Conservation (phyloP, 192 early-diverging fungal genomes). For the Backusella tarrabulga region DNA sequence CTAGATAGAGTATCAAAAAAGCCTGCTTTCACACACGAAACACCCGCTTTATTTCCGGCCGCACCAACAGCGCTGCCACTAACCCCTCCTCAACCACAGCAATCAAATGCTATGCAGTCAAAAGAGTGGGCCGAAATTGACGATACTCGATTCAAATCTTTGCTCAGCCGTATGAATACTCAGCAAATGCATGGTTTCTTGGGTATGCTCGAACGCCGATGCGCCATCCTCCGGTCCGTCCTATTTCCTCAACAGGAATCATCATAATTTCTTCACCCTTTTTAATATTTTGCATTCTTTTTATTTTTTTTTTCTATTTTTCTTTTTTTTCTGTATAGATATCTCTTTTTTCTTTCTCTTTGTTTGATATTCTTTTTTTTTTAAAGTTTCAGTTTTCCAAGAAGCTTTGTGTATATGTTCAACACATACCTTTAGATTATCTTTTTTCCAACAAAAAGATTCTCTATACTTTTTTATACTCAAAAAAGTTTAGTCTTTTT, state of each 20-base stretch:
- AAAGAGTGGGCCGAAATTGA: conserved; percentile 35
- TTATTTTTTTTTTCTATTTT: conserved; percentile 3
- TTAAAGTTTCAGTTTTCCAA: not conserved
- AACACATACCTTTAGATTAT: conserved; percentile 8
- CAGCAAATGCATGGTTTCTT: conserved; percentile 56
- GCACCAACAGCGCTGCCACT: not conserved
- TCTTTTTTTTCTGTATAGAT: conserved; percentile 12
- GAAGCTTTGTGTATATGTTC: conserved; percentile 2
- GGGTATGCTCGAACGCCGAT: conserved; percentile 53
- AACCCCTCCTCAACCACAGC: not conserved
- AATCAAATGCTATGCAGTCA: not conserved
- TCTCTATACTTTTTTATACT: conserved; percentile 9
- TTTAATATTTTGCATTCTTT: conserved; percentile 5
- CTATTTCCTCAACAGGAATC: conserved; percentile 16
- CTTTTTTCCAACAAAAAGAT: conserved; percentile 5
- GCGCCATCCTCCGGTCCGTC: conserved; percentile 40
- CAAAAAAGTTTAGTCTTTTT: conserved; percentile 9
- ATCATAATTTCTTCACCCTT: not conserved
- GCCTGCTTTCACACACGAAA: not conserved
- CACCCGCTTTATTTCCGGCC: conserved; percentile 12
- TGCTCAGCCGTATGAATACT: conserved; percentile 42
- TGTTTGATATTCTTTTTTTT: conserved; percentile 1
- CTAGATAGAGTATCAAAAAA: not conserved
- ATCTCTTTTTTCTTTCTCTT: not conserved
- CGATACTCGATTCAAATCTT: conserved; percentile 29